A percentile compares a stretch with the other conserved stretches of the same genome.
Evolutionary conservation across 2,329 filamentous ascomycete species (phyloP).

Genomic region (Spiromastix sp.): DNA sequence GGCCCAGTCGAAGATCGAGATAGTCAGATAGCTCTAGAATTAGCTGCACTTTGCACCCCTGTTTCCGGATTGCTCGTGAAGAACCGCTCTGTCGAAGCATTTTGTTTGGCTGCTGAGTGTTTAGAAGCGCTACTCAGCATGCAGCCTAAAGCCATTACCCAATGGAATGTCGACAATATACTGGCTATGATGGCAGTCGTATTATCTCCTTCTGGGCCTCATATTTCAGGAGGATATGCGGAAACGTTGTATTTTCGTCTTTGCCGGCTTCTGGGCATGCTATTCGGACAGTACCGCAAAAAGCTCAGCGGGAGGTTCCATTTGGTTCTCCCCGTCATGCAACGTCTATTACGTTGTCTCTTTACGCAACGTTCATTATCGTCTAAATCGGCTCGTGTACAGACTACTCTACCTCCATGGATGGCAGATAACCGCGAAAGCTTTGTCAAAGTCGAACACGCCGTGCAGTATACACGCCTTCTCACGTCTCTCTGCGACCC

Average conservation of each 20-base stretch:
- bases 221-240: constrained; percentile 21
- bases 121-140: constrained; percentile 29
- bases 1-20: constrained; percentile 29
- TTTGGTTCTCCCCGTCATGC: constrained; percentile 45
- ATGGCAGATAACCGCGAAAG: constrained; percentile 6
- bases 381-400: constrained; percentile 5
- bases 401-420: constrained; percentile 15
- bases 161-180: constrained; percentile 36
- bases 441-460: constrained; percentile 33
- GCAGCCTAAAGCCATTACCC: constrained; percentile 32
- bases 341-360: constrained; percentile 44
- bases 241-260: constrained; percentile 42
- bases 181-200: constrained; percentile 27
- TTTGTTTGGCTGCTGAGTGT: constrained; percentile 30
- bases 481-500: constrained; percentile 53
- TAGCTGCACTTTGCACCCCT: constrained; percentile 27
- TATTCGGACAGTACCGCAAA: constrained; percentile 48
- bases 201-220: constrained; percentile 25
- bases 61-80: constrained; percentile 21
- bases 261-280: constrained; percentile 41
- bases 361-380: constrained; percentile 38
- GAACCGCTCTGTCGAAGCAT: constrained; percentile 27
- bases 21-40: constrained; percentile 21
- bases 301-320: constrained; percentile 52
- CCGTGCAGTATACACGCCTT: constrained; percentile 42